Conservation (phyloP, 1,139 yeast species). For the Candida anutae region DNA sequence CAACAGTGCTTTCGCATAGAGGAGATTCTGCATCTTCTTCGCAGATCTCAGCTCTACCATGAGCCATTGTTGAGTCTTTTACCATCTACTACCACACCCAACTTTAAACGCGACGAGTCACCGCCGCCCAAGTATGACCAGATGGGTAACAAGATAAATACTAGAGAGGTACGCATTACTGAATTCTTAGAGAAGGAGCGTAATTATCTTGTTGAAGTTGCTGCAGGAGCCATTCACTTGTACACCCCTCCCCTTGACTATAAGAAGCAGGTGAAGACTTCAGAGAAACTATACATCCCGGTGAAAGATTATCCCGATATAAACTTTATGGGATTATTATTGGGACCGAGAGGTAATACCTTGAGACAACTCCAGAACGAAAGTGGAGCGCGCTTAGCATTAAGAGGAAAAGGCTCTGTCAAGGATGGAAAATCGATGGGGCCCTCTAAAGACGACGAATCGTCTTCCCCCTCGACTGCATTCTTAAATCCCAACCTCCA, state of each 20-base stretch:
- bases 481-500: conserved; percentile 19
- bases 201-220: conserved; percentile 65
- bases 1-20: conserved; percentile 70
- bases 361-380: conserved; percentile 71
- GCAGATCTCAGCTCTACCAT: conserved; percentile 46
- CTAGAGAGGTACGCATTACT: conserved; percentile 62
- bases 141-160: conserved; percentile 76
- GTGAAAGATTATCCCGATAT: conserved; percentile 83
- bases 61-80: conserved; percentile 32
- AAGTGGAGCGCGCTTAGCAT: conserved; percentile 80
- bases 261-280: conserved; percentile 59
- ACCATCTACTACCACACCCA: conserved; percentile 25
- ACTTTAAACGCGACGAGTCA: conserved; percentile 59
- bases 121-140: conserved; percentile 91
- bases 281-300: conserved; percentile 81
- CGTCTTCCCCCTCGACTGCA: conserved; percentile 12
- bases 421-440: conserved; percentile 74
- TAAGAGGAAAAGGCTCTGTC: conserved; percentile 91
- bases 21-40: conserved; percentile 48
- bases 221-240: conserved; percentile 66
- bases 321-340: conserved; percentile 81
- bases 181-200: conserved; percentile 70
- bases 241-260: conserved; percentile 79
- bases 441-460: conserved; percentile 19
- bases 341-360: conserved; percentile 96